Evolutionary conservation across 495 filamentous ascomycete genomes (phyloP).

Genomic region (Neurospora sp.): DNA sequence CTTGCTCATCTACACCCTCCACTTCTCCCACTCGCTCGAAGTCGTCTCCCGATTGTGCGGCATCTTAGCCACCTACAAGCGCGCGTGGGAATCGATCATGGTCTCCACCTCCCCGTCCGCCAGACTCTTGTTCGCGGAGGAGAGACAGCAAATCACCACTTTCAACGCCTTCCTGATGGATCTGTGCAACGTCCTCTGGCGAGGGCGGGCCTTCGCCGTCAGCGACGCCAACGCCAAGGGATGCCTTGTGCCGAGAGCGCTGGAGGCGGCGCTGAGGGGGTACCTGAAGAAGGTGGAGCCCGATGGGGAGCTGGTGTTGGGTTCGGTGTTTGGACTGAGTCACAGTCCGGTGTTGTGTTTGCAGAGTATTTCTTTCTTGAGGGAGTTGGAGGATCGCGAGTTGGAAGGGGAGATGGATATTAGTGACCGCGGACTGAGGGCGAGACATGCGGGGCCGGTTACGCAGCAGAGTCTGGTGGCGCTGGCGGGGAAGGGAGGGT

Average conservation of each 20-base stretch:
- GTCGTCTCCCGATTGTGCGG: constrained; percentile 63
- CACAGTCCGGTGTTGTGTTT: constrained; percentile 56
- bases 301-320: constrained; percentile 35
- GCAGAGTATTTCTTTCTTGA: constrained; percentile 56
- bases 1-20: constrained; percentile 57
- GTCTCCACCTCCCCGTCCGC: neutral
- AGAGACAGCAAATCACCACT: constrained; percentile 46
- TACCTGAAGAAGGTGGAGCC: constrained; percentile 28
- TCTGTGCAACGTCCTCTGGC: constrained; percentile 78
- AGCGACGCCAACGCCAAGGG: constrained; percentile 62
- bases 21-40: constrained; percentile 51
- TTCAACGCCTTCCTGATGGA: constrained; percentile 91
- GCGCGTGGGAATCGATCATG: constrained; percentile 60
- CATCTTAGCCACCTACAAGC: constrained; percentile 60
- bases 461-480: constrained; percentile 53
- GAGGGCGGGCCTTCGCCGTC: constrained; percentile 59
- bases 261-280: constrained; percentile 35
- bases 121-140: constrained; percentile 28
- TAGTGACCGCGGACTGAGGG: constrained; percentile 24
- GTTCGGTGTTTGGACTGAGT: constrained; percentile 57
- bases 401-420: constrained; percentile 10
- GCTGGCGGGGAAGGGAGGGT: constrained; percentile 58
- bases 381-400: constrained; percentile 52
- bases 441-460: constrained; percentile 64
- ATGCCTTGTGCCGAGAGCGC: constrained; percentile 50